Conservation (phyloP, 2,329 filamentous ascomycete species). For the Trichoderma pleuroti region DNA sequence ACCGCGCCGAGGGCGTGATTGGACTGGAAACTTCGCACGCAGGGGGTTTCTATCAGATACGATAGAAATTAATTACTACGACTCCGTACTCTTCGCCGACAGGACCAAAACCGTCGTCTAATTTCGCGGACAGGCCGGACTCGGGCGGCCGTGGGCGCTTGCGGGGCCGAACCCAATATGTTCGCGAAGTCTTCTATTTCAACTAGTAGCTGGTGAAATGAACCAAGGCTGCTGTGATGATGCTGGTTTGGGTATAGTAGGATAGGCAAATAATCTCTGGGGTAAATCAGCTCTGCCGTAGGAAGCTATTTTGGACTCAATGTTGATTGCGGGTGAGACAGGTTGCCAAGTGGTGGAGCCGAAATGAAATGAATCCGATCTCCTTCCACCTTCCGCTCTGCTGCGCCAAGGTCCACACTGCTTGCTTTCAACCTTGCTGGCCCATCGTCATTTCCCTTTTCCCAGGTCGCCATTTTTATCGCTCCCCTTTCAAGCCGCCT, state of each 20-base stretch:
- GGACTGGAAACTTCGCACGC: slow-evolving; percentile 4
- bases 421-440: slow-evolving; percentile 8
- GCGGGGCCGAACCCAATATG: slow-evolving; percentile 7
- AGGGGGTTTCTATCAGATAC: slow-evolving; percentile 18
- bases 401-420: slow-evolving; percentile 8
- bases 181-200: slow-evolving; percentile 10
- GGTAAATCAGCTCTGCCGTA: slow-evolving; percentile 6
- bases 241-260: slow-evolving; percentile 15
- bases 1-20: neutral
- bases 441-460: slow-evolving; percentile 9
- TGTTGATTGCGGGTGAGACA: slow-evolving; percentile 7
- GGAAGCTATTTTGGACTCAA: neutral
- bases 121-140: slow-evolving; percentile 24
- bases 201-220: slow-evolving; percentile 4
- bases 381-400: slow-evolving; percentile 10
- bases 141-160: neutral
- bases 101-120: slow-evolving; percentile 15
- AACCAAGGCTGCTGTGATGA: slow-evolving; percentile 10
- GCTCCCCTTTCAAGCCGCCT: neutral
- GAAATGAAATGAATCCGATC: slow-evolving; percentile 16
- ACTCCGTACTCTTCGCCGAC: neutral
- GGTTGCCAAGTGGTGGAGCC: neutral
- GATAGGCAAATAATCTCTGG: slow-evolving; percentile 6
- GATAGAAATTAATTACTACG: slow-evolving; percentile 13
- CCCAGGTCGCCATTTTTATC: neutral